Evolutionary conservation across 805 yeast genomes (phyloP).

Genomic region (Saturnispora saitoi): DNA sequence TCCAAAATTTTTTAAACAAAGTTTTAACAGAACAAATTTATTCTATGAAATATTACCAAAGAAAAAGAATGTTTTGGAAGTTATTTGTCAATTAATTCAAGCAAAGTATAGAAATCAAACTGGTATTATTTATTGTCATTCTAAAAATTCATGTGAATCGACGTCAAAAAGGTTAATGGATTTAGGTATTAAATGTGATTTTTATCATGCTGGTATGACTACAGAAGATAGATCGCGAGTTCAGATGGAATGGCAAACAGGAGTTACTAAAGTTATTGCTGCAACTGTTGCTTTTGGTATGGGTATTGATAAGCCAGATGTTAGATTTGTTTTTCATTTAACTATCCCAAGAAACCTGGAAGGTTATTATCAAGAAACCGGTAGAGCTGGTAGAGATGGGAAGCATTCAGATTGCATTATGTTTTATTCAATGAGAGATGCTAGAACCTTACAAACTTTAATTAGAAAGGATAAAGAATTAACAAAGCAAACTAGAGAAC

Average conservation of each 20-base stretch:
- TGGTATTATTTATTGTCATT: constrained; percentile 91
- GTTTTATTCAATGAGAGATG: constrained; percentile 76
- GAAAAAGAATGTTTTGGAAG: constrained; percentile 44
- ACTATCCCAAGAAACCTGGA: constrained; percentile 86
- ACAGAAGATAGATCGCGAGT: constrained; percentile 61
- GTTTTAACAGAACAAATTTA: constrained; percentile 84
- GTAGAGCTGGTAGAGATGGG: constrained; percentile 98
- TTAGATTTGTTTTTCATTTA: constrained; percentile 81
- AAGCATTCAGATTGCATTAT: constrained; percentile 69
- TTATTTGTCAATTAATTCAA: constrained; percentile 49
- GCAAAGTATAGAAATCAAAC: constrained; percentile 47
- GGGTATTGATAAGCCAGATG: constrained; percentile 98
- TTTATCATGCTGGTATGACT: constrained; percentile 93
- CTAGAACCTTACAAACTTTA: constrained; percentile 63
- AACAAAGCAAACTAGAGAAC: constrained; percentile 56
- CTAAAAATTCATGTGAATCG: constrained; percentile 81
- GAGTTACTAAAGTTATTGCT: constrained; percentile 68
- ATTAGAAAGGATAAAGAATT: constrained; percentile 69
- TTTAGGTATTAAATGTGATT: constrained; percentile 60
- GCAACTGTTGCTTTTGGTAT: constrained; percentile 98
- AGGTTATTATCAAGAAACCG: constrained; percentile 97
- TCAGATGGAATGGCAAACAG: constrained; percentile 79
- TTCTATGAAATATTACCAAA: constrained; percentile 71
- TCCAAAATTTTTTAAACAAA: constrained; percentile 70
- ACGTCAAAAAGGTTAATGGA: constrained; percentile 52